These are phyloP conservation scores for Tetradesmus obliquus DNA, from an alignment of 139 green algal genomes.

Conservation along the genomic window DNA sequence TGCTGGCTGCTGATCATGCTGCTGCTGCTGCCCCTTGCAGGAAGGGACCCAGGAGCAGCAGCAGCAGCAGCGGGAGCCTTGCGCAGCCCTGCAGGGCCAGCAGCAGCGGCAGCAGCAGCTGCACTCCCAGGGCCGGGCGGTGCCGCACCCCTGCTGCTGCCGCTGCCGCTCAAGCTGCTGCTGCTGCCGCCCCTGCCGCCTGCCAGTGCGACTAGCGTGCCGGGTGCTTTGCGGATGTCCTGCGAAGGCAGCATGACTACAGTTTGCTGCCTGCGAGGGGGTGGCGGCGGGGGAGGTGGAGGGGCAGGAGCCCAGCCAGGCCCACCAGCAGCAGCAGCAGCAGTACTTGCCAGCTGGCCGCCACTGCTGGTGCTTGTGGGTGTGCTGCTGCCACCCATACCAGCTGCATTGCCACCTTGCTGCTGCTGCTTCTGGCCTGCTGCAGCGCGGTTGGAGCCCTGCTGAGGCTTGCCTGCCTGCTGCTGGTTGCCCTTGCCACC, in stretches of 20 bases:
- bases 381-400: neutral
- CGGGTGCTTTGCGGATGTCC: conserved; percentile 31
- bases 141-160: neutral
- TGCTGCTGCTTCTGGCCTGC: neutral
- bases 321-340: neutral
- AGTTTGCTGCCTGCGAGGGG: neutral
- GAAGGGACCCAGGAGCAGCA: neutral
- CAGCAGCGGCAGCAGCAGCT: neutral
- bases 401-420: neutral
- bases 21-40: neutral
- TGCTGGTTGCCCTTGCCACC: neutral
- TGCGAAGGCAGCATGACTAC: conserved; percentile 10
- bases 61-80: neutral
- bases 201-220: conserved; percentile 1
- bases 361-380: neutral
- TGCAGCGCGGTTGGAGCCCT: neutral
- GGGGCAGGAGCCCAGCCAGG: neutral
- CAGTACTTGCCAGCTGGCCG: neutral
- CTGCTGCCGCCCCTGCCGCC: neutral
- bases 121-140: neutral
- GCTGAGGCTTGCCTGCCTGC: neutral
- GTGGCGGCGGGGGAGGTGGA: neutral
- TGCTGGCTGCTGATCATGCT: neutral
- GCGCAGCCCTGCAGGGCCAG: neutral
- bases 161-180: neutral